phyloP scores from a whole-genome alignment of 2,329 filamentous ascomycete genomes.

The Sordariomycetes sp. region DNA sequence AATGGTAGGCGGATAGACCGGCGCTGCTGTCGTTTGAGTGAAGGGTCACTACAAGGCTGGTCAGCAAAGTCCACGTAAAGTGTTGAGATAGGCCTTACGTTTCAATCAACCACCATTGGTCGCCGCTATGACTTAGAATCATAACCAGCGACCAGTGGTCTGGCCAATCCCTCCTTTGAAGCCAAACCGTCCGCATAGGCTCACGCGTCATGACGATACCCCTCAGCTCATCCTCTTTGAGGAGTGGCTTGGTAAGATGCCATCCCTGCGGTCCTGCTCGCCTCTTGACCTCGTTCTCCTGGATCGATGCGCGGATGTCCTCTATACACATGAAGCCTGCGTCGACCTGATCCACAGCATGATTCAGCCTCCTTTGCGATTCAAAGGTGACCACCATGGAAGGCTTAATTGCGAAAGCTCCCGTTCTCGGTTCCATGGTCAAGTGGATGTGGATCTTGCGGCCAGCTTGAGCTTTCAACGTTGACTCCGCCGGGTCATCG shows the following conservation, averaged over 20 bases:
- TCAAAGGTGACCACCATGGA: no score
- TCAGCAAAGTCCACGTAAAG: no score
- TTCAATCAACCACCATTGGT: slow-evolving; percentile 71
- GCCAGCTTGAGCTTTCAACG: slow-evolving; percentile 61
- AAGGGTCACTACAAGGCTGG: no score
- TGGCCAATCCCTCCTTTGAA: slow-evolving; percentile 64
- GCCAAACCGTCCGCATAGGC: slow-evolving; percentile 56
- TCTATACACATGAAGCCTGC: slow-evolving; percentile 52
- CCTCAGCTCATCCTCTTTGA: slow-evolving; percentile 46
- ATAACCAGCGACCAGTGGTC: slow-evolving; percentile 64
- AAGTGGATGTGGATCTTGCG: slow-evolving; percentile 49
- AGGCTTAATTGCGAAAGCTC: slow-evolving; percentile 64
- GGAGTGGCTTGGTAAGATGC: slow-evolving; percentile 38
- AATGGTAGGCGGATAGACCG: no score
- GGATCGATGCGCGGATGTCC: slow-evolving; percentile 49
- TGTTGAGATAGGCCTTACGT: slow-evolving; percentile 38
- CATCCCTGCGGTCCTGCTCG: slow-evolving; percentile 57
- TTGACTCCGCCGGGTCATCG: slow-evolving; percentile 56
- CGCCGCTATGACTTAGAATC: slow-evolving; percentile 61
- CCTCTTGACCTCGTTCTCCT: slow-evolving; percentile 52
- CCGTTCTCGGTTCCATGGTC: slow-evolving; percentile 68
- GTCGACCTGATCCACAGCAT: slow-evolving; percentile 42
- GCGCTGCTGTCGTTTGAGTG: no score
- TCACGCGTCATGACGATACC: slow-evolving; percentile 54
- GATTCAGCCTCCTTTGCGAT: not conserved